Evolutionary conservation across 228 moss, liverwort and hornwort species (phyloP).

Genomic region (Sphagnum fallax): DNA sequence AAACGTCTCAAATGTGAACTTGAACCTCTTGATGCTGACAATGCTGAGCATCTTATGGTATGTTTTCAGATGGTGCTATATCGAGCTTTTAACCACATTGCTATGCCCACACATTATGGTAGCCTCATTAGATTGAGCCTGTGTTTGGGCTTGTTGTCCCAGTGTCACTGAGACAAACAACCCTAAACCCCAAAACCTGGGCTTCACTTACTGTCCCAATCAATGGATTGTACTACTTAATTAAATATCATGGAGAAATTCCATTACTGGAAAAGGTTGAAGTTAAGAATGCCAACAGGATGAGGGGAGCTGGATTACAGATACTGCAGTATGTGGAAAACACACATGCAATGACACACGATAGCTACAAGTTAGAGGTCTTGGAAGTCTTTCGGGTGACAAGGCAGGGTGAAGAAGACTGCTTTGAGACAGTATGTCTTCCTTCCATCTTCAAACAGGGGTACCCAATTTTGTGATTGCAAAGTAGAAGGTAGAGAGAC

Average conservation of each 20-base stretch:
- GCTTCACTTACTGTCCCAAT: not conserved
- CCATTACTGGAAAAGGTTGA: too few relatives aligned
- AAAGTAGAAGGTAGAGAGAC: not conserved
- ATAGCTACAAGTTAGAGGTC: conserved; percentile 39
- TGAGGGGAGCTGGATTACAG: conserved; percentile 15
- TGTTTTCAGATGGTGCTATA: not conserved
- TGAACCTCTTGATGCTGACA: conserved; percentile 54
- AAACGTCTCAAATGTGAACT: conserved; percentile 64
- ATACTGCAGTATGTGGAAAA: conserved; percentile 59
- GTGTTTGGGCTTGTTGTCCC: not conserved
- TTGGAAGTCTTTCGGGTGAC: conserved; percentile 59
- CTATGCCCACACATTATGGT: too few relatives aligned
- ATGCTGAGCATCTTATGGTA: conserved; percentile 63
- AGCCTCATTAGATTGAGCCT: not conserved
- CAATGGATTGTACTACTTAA: not conserved
- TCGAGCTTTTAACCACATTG: too few relatives aligned
- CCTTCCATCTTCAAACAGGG: conserved; percentile 4
- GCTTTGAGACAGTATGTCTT: conserved; percentile 46
- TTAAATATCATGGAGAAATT: not conserved
- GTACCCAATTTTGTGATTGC: not conserved
- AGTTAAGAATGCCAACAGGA: too few relatives aligned
- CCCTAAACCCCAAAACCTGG: not conserved
- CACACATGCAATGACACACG: conserved; percentile 72
- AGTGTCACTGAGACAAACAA: not conserved
- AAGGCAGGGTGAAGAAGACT: conserved; percentile 60